A percentile compares a stretch with the other conserved stretches of the same genome.
These are phyloP conservation scores for Calonectria pseudoreteaudii DNA, from an alignment of 2,329 filamentous ascomycete genomes.

Conservation along the genomic window DNA sequence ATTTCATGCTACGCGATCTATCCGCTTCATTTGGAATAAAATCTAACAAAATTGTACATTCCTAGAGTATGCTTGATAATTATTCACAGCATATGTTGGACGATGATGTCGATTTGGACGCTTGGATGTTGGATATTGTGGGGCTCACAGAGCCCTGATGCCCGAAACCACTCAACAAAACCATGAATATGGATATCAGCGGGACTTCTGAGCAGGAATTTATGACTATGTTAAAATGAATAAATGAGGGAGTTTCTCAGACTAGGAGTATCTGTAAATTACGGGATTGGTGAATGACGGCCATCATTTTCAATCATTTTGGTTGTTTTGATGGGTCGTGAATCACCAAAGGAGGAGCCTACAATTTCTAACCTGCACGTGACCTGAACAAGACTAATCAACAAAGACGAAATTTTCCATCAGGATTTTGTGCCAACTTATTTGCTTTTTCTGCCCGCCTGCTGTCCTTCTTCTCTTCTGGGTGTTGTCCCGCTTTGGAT, in stretches of 20 bases:
- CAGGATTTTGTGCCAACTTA: not conserved
- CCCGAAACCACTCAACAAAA: too few relatives aligned
- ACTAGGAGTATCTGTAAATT: not conserved
- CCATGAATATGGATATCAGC: too few relatives aligned
- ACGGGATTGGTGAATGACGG: too few relatives aligned
- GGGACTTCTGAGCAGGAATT: too few relatives aligned
- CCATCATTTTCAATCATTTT: too few relatives aligned
- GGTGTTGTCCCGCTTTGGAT: not conserved
- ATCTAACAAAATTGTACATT: not conserved
- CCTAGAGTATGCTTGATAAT: constrained; percentile 28
- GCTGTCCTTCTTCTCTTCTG: not conserved
- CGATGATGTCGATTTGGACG: constrained; percentile 26
- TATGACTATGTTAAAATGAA: too few relatives aligned
- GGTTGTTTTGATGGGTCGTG: too few relatives aligned
- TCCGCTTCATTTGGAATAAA: not conserved
- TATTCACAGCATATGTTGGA: constrained; percentile 14
- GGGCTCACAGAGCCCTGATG: not conserved
- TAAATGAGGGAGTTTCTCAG: not conserved
- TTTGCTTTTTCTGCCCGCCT: not conserved
- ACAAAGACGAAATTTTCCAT: not conserved
- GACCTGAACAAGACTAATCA: too few relatives aligned
- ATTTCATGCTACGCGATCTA: not conserved
- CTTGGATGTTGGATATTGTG: constrained; percentile 27
- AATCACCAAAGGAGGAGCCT: too few relatives aligned
- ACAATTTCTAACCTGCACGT: too few relatives aligned